Base-by-base conservation (phyloP, 2,329 filamentous ascomycete species). In the Ilyonectria destructans region DNA sequence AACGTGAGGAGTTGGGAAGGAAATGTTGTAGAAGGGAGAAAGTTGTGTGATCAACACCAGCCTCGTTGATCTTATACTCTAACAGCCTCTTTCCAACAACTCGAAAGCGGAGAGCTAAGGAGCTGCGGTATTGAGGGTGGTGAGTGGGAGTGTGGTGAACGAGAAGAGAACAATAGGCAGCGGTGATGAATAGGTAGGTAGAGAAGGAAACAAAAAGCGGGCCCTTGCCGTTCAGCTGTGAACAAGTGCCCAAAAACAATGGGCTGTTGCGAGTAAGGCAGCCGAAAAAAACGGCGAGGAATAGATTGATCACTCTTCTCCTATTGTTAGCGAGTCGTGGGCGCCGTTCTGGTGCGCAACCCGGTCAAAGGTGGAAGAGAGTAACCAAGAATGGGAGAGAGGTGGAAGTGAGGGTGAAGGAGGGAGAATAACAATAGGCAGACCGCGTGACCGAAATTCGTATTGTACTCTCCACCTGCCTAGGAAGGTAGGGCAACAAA, bases 381-480 rank as follows among this genome's bases (percentile, higher is more conserved):
- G 15, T n/a, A 15, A 29, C 19, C 13, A n/a, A 23, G 13, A 21
- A n/a, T 4, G 21, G 37, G 31, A 33, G 29, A 12, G 31, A 5
- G 37, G 45, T 31, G 19, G 6, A 15, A 8, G 40, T 57, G 37
- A 43, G 45, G 26, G 5, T 15, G 46, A 19, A 26, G 40, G 33
- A 55, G 43, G 65, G 52, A 21, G 49, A 45, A 40, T 9, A 35
- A 61, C 37, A 60, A 58, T 29, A 46, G 65, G 23, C 13, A 15
- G 49, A 19, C 35, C 55, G 48, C 48, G 43, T 21, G 46, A 23
- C 26, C 26, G 49, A 48, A 15, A 43, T 55, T 15, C 13, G 33
- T 62, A 57, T 65, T 68, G 52, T 58, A 5, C 26, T 26, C 26
- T 26, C 26, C 26, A 26, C 26, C 26, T 26, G 6, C 26, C 26